Base-by-base conservation (phyloP, 164 flowering plant genomes). In the Chimonanthus praecox region DNA sequence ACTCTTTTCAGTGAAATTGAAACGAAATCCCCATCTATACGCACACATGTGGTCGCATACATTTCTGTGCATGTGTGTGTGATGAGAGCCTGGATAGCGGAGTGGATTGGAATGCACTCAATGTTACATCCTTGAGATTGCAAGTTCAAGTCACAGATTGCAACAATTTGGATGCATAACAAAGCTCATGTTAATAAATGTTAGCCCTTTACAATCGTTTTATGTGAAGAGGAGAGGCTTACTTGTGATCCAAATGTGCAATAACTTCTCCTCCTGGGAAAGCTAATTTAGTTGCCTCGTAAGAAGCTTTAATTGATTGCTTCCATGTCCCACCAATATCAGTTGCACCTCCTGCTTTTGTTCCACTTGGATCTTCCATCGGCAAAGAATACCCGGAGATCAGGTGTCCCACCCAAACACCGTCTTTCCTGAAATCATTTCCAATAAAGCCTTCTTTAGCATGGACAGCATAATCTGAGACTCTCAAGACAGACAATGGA, bases 221-320 rank as follows among this genome's bases (percentile, higher is more conserved):
- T n/a, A 54, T 54, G 3, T 54, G 16, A 13, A 15, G 60, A 54
- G 49, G n/a, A 47, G 16, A 3, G 43, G 78, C 94, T 86, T 79
- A 94, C 98, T 92, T 94, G 45, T 92, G 92, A 83, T 94, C 97
- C 69, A 94, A 89, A 80, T 94, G 98, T 49, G 97, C 98, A 45
- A 92, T 6, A 76, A 94, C 75, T 77, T 91, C 91, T 7, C 97
- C 98, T 11, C 90, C 92, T 1, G 98, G 98, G 73, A 94, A 94
- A 76, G 95, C 91, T 64, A 81, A 76, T 81, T 68, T 78, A 18
- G 97, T 94, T 68, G 91, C 89, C 64, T 92, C 92, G 79, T 47
- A 86, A 72, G 92, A 87, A 64, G 79, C 94, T 83, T 80, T 84
- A 58, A 92, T 90, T 46, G 98, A 72, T 77, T 91, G 71, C 76